These are phyloP conservation scores for Aspergillus pseudonomiae DNA, from an alignment of 2,329 filamentous ascomycete species.

Conservation along the genomic window DNA sequence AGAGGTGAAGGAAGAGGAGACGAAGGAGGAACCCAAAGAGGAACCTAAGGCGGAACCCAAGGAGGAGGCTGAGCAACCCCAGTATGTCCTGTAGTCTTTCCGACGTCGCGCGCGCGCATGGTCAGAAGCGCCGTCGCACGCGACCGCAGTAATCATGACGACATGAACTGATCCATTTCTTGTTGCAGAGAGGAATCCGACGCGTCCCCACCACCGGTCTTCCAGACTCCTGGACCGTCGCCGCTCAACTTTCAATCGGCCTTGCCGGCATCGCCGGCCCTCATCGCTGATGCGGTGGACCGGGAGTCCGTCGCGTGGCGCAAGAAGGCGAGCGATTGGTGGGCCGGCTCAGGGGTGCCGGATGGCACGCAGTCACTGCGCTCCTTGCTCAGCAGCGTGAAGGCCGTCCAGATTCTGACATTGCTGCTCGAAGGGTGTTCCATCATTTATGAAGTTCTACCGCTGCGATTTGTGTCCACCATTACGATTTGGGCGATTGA, in stretches of 20 bases:
- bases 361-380: conserved; percentile 64
- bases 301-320: conserved; percentile 53
- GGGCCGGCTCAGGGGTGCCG: conserved; percentile 39
- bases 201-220: conserved; percentile 17
- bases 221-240: conserved; percentile 21
- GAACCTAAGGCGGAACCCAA: background rate
- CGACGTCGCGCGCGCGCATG: background rate
- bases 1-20: background rate
- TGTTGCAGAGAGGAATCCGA: conserved; percentile 22
- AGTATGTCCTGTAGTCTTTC: conserved; percentile 14
- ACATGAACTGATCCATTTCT: conserved; percentile 1
- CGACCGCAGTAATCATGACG: background rate
- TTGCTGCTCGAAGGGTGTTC: conserved; percentile 70
- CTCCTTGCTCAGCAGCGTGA: conserved; percentile 69
- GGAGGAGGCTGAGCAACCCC: conserved; percentile 34
- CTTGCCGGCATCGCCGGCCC: conserved; percentile 46
- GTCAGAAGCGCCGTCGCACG: background rate
- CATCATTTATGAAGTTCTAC: conserved; percentile 71
- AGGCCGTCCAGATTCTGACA: conserved; percentile 69
- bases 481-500: conserved; percentile 65
- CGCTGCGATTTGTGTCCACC: conserved; percentile 72
- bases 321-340: conserved; percentile 37
- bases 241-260: conserved; percentile 17
- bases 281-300: conserved; percentile 72
- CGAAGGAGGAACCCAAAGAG: conserved; percentile 17